Conservation (phyloP, 2,329 filamentous ascomycete species). For the Ophiocordyceps camponoti-leonardi region DNA sequence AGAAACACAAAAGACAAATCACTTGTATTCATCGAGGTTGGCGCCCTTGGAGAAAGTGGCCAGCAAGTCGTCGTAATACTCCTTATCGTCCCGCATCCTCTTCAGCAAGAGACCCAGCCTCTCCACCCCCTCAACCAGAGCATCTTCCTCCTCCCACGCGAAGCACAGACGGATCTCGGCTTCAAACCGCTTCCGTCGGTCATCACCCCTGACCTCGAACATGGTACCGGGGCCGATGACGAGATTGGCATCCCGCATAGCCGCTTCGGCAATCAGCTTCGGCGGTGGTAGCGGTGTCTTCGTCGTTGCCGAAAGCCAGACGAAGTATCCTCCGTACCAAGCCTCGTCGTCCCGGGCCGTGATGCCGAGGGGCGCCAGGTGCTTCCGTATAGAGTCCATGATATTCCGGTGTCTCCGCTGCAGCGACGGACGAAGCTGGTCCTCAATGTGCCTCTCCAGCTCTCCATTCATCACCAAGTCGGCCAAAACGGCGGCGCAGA, state of each 20-base stretch:
- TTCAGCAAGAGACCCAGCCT: slow-evolving; percentile 35
- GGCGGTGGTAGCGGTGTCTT: slow-evolving; percentile 20
- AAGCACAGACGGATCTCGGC: slow-evolving; percentile 50
- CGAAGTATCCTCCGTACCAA: slow-evolving; percentile 66
- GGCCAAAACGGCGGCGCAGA: slow-evolving; percentile 33
- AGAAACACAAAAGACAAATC: slow-evolving; percentile 1
- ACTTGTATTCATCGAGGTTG: slow-evolving; percentile 10
- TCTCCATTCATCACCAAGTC: slow-evolving; percentile 27
- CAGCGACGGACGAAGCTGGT: slow-evolving; percentile 25
- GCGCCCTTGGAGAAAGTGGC: slow-evolving; percentile 4
- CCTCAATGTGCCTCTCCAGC: slow-evolving; percentile 25
- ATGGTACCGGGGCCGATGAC: slow-evolving; percentile 50
- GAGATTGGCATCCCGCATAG: slow-evolving; percentile 45
- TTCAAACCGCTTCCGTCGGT: slow-evolving; percentile 35
- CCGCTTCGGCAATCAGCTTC: slow-evolving; percentile 37
- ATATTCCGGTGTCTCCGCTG: slow-evolving; percentile 30
- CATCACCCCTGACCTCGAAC: slow-evolving; percentile 49
- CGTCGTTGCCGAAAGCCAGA: slow-evolving; percentile 46
- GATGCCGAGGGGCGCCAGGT: slow-evolving; percentile 48
- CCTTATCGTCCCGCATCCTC: slow-evolving; percentile 13
- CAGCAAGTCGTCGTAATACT: slow-evolving; percentile 8
- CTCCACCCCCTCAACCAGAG: slow-evolving; percentile 48
- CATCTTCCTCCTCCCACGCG: slow-evolving; percentile 51
- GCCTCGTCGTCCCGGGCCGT: slow-evolving; percentile 20
- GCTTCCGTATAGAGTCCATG: slow-evolving; percentile 36